Percentiles rank a stretch among this genome's conserved stretches.
phyloP scores from a whole-genome alignment of 2,329 filamentous ascomycete genomes.

The Colletotrichum lupini region DNA sequence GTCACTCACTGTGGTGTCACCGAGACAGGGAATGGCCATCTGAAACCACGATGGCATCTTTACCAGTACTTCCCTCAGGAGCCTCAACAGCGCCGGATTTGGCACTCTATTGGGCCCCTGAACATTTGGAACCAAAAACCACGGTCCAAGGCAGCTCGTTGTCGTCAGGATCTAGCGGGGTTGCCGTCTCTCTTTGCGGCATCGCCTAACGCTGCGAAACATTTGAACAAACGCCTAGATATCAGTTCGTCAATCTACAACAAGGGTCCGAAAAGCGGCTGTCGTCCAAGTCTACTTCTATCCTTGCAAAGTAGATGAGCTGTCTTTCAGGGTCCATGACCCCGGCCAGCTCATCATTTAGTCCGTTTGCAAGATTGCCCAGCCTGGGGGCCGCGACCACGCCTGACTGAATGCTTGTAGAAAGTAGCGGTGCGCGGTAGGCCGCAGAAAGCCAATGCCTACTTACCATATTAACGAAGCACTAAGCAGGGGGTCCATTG shows the following conservation, averaged over 20 bases:
- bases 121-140: not conserved
- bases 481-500: constrained; percentile 44
- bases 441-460: constrained; percentile 49
- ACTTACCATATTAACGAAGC: constrained; percentile 39
- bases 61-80: constrained; percentile 22
- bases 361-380: constrained; percentile 26
- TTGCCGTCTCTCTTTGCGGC: not conserved
- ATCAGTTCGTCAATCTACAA: not conserved
- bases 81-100: not conserved
- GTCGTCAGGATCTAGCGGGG: constrained; percentile 26
- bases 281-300: not conserved
- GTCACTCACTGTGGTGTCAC: constrained; percentile 48
- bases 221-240: constrained; percentile 25
- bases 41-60: constrained; percentile 42
- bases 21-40: constrained; percentile 43
- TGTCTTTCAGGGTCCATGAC: not conserved
- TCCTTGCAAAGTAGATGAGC: not conserved
- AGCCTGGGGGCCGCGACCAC: constrained; percentile 8
- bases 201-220: constrained; percentile 1
- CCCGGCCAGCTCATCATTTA: constrained; percentile 3
- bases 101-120: not conserved
- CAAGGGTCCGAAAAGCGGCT: constrained; percentile 13
- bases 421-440: constrained; percentile 44
- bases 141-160: not conserved
- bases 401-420: not conserved